Conservation (phyloP, 176 grass and related monocot genomes). For the Poa annua region DNA sequence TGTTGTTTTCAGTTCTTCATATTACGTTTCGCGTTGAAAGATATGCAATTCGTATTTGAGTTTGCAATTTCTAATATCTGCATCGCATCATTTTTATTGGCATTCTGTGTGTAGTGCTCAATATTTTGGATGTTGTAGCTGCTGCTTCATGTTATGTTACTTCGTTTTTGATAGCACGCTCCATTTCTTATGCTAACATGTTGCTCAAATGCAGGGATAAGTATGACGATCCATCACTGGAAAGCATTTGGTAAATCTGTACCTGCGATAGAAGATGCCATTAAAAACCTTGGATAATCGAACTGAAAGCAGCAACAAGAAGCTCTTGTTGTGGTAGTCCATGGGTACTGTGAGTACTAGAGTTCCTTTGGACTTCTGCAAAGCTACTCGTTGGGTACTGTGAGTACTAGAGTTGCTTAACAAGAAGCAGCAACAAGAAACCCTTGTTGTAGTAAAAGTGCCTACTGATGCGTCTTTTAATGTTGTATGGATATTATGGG, state of each 20-base stretch:
- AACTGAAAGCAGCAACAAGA: conserved; percentile 43
- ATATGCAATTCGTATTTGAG: neutral
- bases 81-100: neutral
- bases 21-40: neutral
- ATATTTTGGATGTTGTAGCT: conserved; percentile 14
- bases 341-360: neutral
- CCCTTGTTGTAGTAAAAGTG: no score
- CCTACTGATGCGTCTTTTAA: no score
- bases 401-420: no score
- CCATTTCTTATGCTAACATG: conserved; percentile 11
- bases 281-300: conserved; percentile 66
- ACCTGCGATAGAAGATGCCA: conserved; percentile 79
- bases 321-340: neutral
- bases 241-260: conserved; percentile 65
- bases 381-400: no score
- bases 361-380: conserved; percentile 23
- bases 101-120: neutral
- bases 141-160: neutral
- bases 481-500: no score
- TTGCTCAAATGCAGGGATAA: conserved; percentile 59
- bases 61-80: neutral
- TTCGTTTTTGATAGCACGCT: neutral
- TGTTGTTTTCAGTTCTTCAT: conserved; percentile 20
- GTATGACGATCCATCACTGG: conserved; percentile 87
- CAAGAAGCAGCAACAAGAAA: no score